These are phyloP conservation scores for Arxiozyma slooffiae DNA, from an alignment of 1,139 yeast genomes.

Conservation along the genomic window DNA sequence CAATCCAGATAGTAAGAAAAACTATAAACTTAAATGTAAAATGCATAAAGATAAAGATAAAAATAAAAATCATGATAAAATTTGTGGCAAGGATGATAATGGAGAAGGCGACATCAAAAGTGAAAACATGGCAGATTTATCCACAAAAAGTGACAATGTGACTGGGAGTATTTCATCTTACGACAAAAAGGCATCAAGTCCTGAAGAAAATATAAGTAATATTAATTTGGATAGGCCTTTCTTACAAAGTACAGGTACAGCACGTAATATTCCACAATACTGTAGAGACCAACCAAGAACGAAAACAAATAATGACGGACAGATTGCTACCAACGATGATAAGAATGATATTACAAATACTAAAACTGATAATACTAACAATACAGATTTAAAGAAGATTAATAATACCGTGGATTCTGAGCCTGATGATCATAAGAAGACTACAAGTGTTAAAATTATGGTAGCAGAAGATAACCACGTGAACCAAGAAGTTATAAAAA, in stretches of 20 bases:
- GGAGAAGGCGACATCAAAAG: not conserved
- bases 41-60: slow-evolving; percentile 21
- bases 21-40: slow-evolving; percentile 36
- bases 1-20: slow-evolving; percentile 34
- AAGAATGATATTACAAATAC: not conserved
- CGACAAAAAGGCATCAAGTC: not conserved
- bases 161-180: not conserved
- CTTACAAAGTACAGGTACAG: slow-evolving; percentile 34
- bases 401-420: not conserved
- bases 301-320: not conserved
- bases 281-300: not conserved
- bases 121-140: not conserved
- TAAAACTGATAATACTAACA: not conserved
- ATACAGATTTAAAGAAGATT: not conserved
- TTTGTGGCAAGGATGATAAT: slow-evolving; percentile 3
- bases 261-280: slow-evolving; percentile 9
- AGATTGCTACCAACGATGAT: not conserved
- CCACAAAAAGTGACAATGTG: not conserved
- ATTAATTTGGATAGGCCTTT: slow-evolving; percentile 27
- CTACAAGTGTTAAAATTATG: slow-evolving; percentile 38
- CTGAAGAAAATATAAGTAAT: not conserved
- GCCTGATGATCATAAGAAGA: slow-evolving; percentile 5
- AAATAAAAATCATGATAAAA: slow-evolving; percentile 13
- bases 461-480: slow-evolving; percentile 94
- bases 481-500: slow-evolving; percentile 78